phyloP scores from a whole-genome alignment of 2,329 filamentous ascomycete species.

The Monilinia polystroma region DNA sequence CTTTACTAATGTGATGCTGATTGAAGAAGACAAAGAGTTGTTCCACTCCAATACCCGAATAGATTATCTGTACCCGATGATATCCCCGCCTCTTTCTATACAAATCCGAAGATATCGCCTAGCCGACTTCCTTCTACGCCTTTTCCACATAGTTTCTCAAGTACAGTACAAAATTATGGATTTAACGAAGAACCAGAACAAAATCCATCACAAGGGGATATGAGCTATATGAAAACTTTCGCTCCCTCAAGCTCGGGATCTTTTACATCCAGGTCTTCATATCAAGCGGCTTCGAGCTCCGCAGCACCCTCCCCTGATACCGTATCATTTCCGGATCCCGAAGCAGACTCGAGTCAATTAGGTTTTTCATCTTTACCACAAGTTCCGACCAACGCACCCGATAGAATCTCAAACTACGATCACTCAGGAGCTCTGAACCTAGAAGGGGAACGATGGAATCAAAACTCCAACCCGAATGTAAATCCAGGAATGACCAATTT shows the following conservation, averaged over 20 bases:
- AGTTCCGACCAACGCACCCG: background rate
- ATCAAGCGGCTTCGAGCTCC: background rate
- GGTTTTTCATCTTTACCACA: background rate
- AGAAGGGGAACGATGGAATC: background rate
- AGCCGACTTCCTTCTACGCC: background rate
- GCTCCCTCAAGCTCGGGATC: background rate
- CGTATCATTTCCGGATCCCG: background rate
- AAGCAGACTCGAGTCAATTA: background rate
- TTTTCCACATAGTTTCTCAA: background rate
- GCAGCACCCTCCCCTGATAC: background rate
- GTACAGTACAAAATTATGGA: background rate
- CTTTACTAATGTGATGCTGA: background rate
- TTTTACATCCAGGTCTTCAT: background rate
- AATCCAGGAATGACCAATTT: background rate
- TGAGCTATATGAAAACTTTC: background rate
- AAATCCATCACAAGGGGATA: background rate
- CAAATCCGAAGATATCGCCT: background rate
- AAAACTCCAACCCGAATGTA: background rate
- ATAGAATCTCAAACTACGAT: background rate
- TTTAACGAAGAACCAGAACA: background rate
- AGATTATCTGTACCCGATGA: conserved; percentile 11
- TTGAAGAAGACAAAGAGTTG: background rate
- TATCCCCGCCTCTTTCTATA: background rate
- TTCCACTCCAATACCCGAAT: background rate
- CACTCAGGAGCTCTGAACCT: background rate